phyloP scores from a whole-genome alignment of 1,139 yeast genomes.

The Debaryomyces udenii region DNA sequence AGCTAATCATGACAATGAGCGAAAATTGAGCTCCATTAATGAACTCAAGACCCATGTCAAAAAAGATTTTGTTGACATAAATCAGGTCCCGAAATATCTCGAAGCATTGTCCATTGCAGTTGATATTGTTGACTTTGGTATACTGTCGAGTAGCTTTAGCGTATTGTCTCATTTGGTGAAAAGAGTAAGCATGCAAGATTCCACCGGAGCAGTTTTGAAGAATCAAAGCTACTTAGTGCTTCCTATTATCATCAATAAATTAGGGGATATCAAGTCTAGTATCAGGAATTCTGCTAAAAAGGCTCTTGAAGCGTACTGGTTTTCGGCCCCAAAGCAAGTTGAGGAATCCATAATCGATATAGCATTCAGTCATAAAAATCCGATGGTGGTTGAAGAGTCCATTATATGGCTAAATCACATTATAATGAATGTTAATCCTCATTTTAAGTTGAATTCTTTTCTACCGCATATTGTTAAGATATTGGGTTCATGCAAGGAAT shows the following conservation, averaged over 20 bases:
- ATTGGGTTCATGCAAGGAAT: slow-evolving; percentile 13
- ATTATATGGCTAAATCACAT: slow-evolving; percentile 39
- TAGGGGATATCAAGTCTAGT: slow-evolving; percentile 51
- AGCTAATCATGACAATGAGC: slow-evolving; percentile 19
- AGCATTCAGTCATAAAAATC: slow-evolving; percentile 52
- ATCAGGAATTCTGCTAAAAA: slow-evolving; percentile 53
- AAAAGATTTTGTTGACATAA: slow-evolving; percentile 60
- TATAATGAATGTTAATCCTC: slow-evolving; percentile 32
- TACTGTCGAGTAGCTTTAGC: slow-evolving; percentile 58
- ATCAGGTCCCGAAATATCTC: slow-evolving; percentile 57
- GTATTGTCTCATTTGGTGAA: slow-evolving; percentile 76
- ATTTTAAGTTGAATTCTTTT: slow-evolving; percentile 34
- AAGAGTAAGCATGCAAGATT: slow-evolving; percentile 73
- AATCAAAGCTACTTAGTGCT: slow-evolving; percentile 52
- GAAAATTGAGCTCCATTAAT: slow-evolving; percentile 45
- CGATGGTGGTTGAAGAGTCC: slow-evolving; percentile 45
- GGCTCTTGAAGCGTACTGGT: slow-evolving; percentile 69
- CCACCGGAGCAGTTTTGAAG: slow-evolving; percentile 47
- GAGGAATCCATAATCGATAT: slow-evolving; percentile 50
- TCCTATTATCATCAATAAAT: slow-evolving; percentile 58
- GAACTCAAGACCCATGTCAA: slow-evolving; percentile 71
- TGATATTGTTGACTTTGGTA: slow-evolving; percentile 42
- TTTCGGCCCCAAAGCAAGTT: slow-evolving; percentile 58
- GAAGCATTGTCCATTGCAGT: slow-evolving; percentile 56
- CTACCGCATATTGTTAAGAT: slow-evolving; percentile 28